phyloP scores from a whole-genome alignment of 352 stramenopile genomes.

The Peronospora destructor region DNA sequence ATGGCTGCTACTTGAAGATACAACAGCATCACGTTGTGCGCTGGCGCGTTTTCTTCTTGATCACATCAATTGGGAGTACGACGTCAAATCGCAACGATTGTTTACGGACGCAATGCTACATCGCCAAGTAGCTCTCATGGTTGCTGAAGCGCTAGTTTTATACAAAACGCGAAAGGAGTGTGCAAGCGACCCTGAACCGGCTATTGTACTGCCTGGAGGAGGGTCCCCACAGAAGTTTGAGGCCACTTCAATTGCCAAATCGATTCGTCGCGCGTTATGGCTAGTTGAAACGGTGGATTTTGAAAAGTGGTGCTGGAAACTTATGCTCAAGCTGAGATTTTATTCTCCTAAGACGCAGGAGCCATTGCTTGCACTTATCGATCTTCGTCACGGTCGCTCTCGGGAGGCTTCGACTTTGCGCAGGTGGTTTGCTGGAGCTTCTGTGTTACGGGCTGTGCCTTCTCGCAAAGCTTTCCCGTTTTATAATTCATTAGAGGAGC shows the following conservation, averaged over 20 bases:
- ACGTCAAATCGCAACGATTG: constrained; percentile 48
- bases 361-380: constrained; percentile 60
- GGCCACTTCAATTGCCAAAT: constrained; percentile 58
- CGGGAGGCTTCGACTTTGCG: constrained; percentile 65
- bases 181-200: constrained; percentile 31
- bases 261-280: constrained; percentile 64
- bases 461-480: constrained; percentile 46
- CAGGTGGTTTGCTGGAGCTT: constrained; percentile 57
- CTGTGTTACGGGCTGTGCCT: constrained; percentile 25
- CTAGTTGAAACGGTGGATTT: constrained; percentile 66
- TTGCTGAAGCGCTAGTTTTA: constrained; percentile 66
- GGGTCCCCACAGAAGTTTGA: constrained; percentile 48
- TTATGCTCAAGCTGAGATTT: constrained; percentile 80
- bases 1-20: constrained; percentile 78
- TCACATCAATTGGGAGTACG: constrained; percentile 81
- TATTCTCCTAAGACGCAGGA: constrained; percentile 65
- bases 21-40: constrained; percentile 41
- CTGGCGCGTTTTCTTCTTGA: constrained; percentile 75
- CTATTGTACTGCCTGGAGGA: constrained; percentile 36
- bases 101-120: constrained; percentile 72
- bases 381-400: constrained; percentile 68
- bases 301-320: constrained; percentile 76
- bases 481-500: constrained; percentile 42
- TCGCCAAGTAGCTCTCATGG: constrained; percentile 68
- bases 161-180: constrained; percentile 50